phyloP scores from a whole-genome alignment of 345 rosid species.

The Salix arbutifolia region DNA sequence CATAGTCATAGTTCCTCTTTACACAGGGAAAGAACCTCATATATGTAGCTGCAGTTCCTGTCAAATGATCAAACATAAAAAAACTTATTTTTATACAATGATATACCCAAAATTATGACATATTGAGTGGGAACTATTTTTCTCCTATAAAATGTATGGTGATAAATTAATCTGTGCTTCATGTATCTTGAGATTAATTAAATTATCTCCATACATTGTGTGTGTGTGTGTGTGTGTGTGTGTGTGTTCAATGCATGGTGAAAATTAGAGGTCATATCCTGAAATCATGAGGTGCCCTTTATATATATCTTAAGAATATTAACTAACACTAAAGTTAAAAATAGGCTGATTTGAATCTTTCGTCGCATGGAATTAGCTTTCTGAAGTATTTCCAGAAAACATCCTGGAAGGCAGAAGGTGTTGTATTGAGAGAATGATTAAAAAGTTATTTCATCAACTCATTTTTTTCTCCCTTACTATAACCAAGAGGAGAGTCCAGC shows the following conservation, averaged over 20 bases:
- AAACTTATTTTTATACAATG: background rate
- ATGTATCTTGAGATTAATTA: no score
- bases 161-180: no score
- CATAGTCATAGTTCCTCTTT: slow-evolving; percentile 86
- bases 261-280: background rate
- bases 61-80: background rate
- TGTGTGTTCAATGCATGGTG: no score
- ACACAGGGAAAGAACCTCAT: slow-evolving; percentile 70
- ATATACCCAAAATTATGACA: background rate
- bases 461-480: no score
- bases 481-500: background rate
- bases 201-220: no score
- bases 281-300: background rate
- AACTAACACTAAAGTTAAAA: no score
- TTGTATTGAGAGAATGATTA: background rate
- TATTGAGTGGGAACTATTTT: background rate
- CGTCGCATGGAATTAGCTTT: background rate
- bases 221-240: no score
- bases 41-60: slow-evolving; percentile 74
- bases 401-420: background rate
- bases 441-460: no score
- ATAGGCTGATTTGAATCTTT: no score
- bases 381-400: background rate
- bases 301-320: background rate
- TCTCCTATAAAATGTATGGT: no score